Evolutionary conservation across 495 filamentous ascomycete species (phyloP).

Genomic region (Lindgomyces ingoldianus): DNA sequence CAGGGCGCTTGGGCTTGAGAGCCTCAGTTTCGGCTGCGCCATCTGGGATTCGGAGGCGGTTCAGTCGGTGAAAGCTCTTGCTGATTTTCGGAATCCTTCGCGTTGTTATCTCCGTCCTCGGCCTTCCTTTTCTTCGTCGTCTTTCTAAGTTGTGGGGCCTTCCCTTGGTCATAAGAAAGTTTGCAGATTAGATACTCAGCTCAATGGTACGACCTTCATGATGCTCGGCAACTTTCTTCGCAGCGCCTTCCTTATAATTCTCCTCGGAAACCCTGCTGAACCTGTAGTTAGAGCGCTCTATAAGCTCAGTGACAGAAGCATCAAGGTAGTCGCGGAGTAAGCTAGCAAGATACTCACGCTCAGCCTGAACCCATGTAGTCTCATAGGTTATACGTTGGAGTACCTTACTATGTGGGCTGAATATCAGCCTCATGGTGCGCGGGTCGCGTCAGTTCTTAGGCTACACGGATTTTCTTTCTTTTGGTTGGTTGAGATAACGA

Average conservation of each 20-base stretch:
- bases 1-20: no score
- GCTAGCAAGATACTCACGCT: slow-evolving; percentile 11
- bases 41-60: neutral
- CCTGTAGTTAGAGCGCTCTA: slow-evolving; percentile 20
- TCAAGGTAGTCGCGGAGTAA: slow-evolving; percentile 13
- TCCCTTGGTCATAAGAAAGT: slow-evolving; percentile 12
- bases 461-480: neutral
- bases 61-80: neutral
- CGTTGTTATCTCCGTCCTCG: neutral
- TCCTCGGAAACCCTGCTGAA: slow-evolving; percentile 16
- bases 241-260: no score
- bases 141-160: neutral
- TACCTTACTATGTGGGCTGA: slow-evolving; percentile 7
- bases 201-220: slow-evolving; percentile 23
- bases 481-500: neutral
- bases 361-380: slow-evolving; percentile 5
- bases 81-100: neutral
- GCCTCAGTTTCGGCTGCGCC: no score
- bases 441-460: slow-evolving; percentile 21
- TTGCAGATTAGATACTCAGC: slow-evolving; percentile 19
- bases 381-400: slow-evolving; percentile 12
- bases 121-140: neutral
- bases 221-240: neutral
- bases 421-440: slow-evolving; percentile 10
- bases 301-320: slow-evolving; percentile 20